Percentiles rank a stretch among this genome's conserved stretches.
phyloP scores from a whole-genome alignment of 371 early-diverging fungal species.

The Haplosporangium sp. region DNA sequence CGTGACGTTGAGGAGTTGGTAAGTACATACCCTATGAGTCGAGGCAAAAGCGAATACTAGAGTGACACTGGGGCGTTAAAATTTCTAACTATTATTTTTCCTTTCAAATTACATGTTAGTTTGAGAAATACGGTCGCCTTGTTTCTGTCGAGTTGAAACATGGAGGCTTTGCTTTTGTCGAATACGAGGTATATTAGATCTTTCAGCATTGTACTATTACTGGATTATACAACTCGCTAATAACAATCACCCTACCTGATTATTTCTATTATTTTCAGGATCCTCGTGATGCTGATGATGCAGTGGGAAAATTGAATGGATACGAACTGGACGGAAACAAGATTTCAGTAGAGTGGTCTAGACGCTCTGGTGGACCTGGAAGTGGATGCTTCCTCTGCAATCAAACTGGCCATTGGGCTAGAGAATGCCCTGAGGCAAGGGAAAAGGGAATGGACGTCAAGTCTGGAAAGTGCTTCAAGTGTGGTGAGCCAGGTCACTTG shows the following conservation, averaged over 20 bases:
- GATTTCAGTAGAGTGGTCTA: constrained; percentile 62
- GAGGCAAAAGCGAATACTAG: not conserved
- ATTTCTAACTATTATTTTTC: not conserved
- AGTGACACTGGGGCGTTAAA: not conserved
- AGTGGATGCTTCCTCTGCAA: constrained; percentile 66
- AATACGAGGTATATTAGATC: constrained; percentile 61
- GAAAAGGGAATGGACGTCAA: constrained; percentile 66
- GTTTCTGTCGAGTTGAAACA: constrained; percentile 59
- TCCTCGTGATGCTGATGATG: constrained; percentile 64
- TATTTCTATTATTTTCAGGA: constrained; percentile 40
- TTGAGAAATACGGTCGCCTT: constrained; percentile 59
- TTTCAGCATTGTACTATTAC: too few relatives aligned
- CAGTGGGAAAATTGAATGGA: constrained; percentile 60
- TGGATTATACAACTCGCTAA: not conserved
- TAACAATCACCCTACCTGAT: not conserved
- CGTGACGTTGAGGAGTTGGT: constrained; percentile 60
- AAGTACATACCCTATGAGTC: constrained; percentile 2
- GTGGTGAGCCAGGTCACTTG: constrained; percentile 64
- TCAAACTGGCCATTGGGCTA: constrained; percentile 66
- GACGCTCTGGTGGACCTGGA: constrained; percentile 61
- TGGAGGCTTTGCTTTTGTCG: constrained; percentile 67
- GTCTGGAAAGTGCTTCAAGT: constrained; percentile 65
- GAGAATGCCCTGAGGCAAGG: constrained; percentile 66
- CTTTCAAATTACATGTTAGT: constrained; percentile 14
- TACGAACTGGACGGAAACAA: constrained; percentile 58